Conservation (phyloP, 1,139 yeast genomes). For the Hyphopichia pseudoburtonii region DNA sequence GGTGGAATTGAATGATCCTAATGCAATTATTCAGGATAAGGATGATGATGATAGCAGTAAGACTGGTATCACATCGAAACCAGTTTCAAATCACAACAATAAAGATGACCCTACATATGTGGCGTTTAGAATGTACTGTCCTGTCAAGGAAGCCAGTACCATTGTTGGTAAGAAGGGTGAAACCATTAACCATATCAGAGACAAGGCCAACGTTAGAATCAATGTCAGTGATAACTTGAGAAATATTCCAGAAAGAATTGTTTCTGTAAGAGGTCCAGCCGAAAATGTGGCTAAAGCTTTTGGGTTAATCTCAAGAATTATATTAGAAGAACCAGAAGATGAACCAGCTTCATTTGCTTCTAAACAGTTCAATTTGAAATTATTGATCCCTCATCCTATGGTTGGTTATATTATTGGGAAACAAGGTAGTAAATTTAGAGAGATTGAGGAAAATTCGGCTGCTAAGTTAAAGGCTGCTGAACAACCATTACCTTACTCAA, state of each 20-base stretch:
- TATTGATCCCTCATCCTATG: slow-evolving; percentile 75
- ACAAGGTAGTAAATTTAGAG: slow-evolving; percentile 71
- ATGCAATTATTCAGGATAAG: slow-evolving; percentile 6
- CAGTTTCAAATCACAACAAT: slow-evolving; percentile 30
- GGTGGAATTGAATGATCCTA: slow-evolving; percentile 3
- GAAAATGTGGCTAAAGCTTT: slow-evolving; percentile 83
- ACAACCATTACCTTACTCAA: slow-evolving; percentile 70
- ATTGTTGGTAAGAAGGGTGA: slow-evolving; percentile 82
- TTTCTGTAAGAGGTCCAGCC: slow-evolving; percentile 73
- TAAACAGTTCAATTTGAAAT: slow-evolving; percentile 54
- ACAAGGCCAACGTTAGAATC: slow-evolving; percentile 63
- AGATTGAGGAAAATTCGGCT: slow-evolving; percentile 81
- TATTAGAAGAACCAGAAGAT: slow-evolving; percentile 68
- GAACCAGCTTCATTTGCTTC: slow-evolving; percentile 59
- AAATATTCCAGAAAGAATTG: slow-evolving; percentile 75
- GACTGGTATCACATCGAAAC: slow-evolving; percentile 13
- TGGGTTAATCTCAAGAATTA: slow-evolving; percentile 68
- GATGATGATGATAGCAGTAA: background rate
- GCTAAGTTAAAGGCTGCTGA: slow-evolving; percentile 80
- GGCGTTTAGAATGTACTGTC: slow-evolving; percentile 70
- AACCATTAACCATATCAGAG: slow-evolving; percentile 64
- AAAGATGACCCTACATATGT: slow-evolving; percentile 58
- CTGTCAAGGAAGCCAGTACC: slow-evolving; percentile 73
- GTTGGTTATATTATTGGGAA: slow-evolving; percentile 86
- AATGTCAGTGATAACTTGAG: slow-evolving; percentile 77